These are phyloP conservation scores for Colletotrichum truncatum DNA, from an alignment of 2,329 filamentous ascomycete genomes.

Conservation along the genomic window DNA sequence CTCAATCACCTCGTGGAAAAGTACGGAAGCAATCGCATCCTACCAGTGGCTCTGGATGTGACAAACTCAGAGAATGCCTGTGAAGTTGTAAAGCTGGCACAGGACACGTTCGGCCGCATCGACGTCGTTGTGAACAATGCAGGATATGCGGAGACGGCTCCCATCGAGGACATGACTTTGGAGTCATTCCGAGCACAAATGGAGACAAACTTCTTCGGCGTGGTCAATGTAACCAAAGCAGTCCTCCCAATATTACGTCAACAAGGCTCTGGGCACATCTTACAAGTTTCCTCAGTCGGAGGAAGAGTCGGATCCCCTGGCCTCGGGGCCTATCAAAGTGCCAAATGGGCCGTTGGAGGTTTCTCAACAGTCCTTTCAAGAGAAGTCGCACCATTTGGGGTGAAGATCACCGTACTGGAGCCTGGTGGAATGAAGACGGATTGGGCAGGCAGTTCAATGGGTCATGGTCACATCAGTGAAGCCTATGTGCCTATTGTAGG, in stretches of 20 bases:
- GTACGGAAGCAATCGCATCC: not conserved
- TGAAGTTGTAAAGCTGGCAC: not conserved
- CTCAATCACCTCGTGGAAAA: not conserved
- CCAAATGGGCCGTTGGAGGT: constrained; percentile 50
- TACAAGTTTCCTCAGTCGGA: constrained; percentile 49
- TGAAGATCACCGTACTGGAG: constrained; percentile 49
- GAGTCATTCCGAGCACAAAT: constrained; percentile 61
- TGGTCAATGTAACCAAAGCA: constrained; percentile 53
- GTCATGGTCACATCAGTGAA: constrained; percentile 38
- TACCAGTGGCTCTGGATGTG: not conserved
- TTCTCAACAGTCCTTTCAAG: constrained; percentile 45
- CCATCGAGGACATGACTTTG: constrained; percentile 61
- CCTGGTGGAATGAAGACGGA: constrained; percentile 52
- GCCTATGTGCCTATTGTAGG: constrained; percentile 48
- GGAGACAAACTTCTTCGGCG: constrained; percentile 68
- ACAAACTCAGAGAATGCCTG: not conserved
- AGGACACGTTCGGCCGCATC: constrained; percentile 58
- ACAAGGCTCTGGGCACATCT: constrained; percentile 42
- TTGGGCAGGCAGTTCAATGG: constrained; percentile 44
- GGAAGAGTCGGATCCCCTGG: constrained; percentile 42
- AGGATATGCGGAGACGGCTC: constrained; percentile 62
- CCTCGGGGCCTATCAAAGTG: constrained; percentile 46
- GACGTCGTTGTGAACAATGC: constrained; percentile 71
- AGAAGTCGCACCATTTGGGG: constrained; percentile 46
- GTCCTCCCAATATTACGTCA: constrained; percentile 43